Conservation (phyloP, 2,329 filamentous ascomycete genomes). For the Epichloe sp. region DNA sequence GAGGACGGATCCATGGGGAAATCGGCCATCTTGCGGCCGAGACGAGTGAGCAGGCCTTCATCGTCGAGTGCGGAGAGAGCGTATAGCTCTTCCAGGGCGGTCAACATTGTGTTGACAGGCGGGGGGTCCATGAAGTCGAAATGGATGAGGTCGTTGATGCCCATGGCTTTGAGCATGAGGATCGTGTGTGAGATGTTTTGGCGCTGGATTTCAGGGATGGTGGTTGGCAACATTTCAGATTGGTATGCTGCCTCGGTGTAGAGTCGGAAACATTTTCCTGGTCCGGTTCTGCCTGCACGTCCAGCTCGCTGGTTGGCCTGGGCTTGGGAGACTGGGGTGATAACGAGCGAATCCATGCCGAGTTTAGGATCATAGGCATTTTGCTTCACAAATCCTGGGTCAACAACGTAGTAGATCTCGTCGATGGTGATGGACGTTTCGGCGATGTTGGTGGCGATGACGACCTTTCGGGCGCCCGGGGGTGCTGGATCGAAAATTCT, state of each 20-base stretch:
- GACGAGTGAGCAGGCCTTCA: constrained; percentile 80
- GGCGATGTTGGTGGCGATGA: constrained; percentile 96
- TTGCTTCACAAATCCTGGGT: constrained; percentile 95
- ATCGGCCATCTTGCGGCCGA: constrained; percentile 94
- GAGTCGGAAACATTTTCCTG: constrained; percentile 88
- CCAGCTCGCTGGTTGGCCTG: constrained; percentile 92
- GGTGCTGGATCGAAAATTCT: constrained; percentile 90
- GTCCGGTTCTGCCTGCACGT: constrained; percentile 84
- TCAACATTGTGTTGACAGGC: constrained; percentile 94
- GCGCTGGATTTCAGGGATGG: constrained; percentile 90
- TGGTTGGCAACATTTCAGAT: constrained; percentile 91
- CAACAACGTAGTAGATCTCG: constrained; percentile 92
- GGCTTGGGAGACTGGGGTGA: constrained; percentile 92
- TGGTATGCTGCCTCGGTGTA: constrained; percentile 95
- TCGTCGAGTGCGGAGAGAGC: constrained; percentile 85
- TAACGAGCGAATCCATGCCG: constrained; percentile 91
- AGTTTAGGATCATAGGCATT: constrained; percentile 95
- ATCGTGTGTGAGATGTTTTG: constrained; percentile 90
- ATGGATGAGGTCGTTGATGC: constrained; percentile 91
- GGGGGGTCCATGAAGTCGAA: constrained; percentile 99
- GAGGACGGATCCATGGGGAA: constrained; percentile 95
- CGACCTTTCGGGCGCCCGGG: constrained; percentile 76
- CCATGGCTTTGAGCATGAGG: constrained; percentile 97
- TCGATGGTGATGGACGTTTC: constrained; percentile 98
- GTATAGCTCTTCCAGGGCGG: constrained; percentile 88